Percentiles rank a stretch among this genome's conserved stretches.
phyloP scores from a whole-genome alignment of 2,329 filamentous ascomycete genomes.

The Talaromyces albobiverticillius region DNA sequence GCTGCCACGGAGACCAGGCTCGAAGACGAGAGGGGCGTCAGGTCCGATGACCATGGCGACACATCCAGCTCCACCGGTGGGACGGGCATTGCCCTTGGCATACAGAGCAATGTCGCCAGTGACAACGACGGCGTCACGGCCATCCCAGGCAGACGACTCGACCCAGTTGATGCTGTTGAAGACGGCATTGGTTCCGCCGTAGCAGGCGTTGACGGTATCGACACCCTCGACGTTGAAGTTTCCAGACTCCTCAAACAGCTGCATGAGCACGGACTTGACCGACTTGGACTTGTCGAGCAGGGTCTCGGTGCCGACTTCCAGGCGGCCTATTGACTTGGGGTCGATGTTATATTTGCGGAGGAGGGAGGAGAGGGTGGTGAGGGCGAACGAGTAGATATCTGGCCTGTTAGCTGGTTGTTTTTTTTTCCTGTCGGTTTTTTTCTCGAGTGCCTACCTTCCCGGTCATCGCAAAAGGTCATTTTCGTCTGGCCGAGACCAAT shows the following conservation, averaged over 20 bases:
- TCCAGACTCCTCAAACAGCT: constrained; percentile 67
- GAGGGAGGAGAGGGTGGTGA: constrained; percentile 74
- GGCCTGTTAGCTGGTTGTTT: constrained; percentile 1
- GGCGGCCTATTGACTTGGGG: constrained; percentile 70
- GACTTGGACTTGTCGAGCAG: constrained; percentile 88
- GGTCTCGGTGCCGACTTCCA: constrained; percentile 84
- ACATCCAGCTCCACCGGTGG: constrained; percentile 75
- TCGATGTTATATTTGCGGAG: constrained; percentile 82
- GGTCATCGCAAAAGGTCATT: constrained; percentile 90
- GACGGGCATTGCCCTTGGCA: constrained; percentile 76
- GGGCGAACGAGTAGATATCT: constrained; percentile 86
- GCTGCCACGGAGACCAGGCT: constrained; percentile 74
- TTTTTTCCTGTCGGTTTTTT: constrained; percentile 24
- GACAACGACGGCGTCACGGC: constrained; percentile 74
- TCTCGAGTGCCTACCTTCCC: too few relatives aligned
- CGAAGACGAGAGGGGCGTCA: constrained; percentile 71
- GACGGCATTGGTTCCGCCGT: constrained; percentile 79
- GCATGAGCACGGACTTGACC: constrained; percentile 84
- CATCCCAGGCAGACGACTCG: constrained; percentile 84
- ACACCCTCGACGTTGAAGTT: constrained; percentile 83
- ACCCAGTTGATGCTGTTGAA: constrained; percentile 85
- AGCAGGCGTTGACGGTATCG: constrained; percentile 81
- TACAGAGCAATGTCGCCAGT: constrained; percentile 82
- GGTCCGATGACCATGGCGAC: constrained; percentile 78
- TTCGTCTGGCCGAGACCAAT: constrained; percentile 88